Evolutionary conservation across 345 rosid genomes (phyloP).

Genomic region (Arabidopsis arenosa): DNA sequence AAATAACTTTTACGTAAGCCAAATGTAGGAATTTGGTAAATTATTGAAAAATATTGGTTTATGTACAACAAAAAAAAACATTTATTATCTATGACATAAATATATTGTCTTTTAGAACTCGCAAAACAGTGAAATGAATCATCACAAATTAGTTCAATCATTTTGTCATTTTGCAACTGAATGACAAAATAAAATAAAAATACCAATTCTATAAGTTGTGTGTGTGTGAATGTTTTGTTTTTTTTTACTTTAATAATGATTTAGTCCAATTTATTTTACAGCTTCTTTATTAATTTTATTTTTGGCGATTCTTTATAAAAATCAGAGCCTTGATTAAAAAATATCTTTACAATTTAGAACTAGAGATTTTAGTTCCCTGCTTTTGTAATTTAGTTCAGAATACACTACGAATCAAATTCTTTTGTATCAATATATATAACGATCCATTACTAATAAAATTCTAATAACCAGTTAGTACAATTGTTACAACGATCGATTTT

Average conservation of each 20-base stretch:
- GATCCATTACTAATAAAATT: too few relatives aligned
- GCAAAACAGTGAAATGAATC: not conserved
- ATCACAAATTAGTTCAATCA: not conserved
- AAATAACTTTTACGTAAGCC: not conserved
- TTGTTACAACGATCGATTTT: too few relatives aligned
- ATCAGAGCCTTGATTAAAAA: not conserved
- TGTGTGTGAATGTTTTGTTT: not conserved
- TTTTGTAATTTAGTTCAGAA: too few relatives aligned
- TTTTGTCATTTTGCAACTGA: constrained; percentile 3
- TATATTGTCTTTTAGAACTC: not conserved
- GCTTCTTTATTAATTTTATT: not conserved
- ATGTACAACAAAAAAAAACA: too few relatives aligned
- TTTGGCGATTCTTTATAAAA: not conserved
- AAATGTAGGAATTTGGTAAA: not conserved
- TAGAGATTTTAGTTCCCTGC: too few relatives aligned
- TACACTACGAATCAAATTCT: too few relatives aligned
- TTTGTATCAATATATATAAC: too few relatives aligned
- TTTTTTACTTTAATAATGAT: not conserved
- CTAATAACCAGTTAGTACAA: too few relatives aligned
- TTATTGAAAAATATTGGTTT: not conserved
- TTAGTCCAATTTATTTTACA: not conserved
- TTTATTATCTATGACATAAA: not conserved
- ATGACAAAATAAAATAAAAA: not conserved
- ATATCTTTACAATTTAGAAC: too few relatives aligned
- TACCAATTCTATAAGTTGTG: not conserved